Base-by-base conservation (phyloP, 1,284 basidiomycete genomes). In the Filobasidium uniguttulatum region DNA sequence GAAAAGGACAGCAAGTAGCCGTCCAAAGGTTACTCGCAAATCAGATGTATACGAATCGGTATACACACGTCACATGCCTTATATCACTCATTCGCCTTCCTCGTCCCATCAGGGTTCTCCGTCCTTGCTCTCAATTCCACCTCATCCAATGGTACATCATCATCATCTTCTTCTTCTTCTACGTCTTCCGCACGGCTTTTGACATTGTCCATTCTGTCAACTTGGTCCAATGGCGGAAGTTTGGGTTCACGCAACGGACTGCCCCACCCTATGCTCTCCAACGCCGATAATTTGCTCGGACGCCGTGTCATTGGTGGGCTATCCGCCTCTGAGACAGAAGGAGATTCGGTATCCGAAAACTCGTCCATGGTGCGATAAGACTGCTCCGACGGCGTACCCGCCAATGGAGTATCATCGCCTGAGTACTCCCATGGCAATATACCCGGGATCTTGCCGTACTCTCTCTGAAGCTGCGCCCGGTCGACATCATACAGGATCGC, bases 381-480 rank as follows among this genome's bases (percentile, higher is more conserved):
- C 14, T 37, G 47, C 17, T 37, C 43, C 4, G 30, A 22, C 28
- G 37, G 26, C 3, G 29, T 25, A 17, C 43, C 37, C 14, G 37
- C 14, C 12, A 40, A 14, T 19, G 22, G 25, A 12, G 22, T 22
- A 3, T 44, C 48, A 19, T 49, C 48, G 17, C 9, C 31, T 12
- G 29, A 43, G 26, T 20, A 28, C 40, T 47, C 50, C 50, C 50
- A 52, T n/a, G 51, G 51, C 43, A 49, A 44, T 34, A 50, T 46
- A n/a, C 25, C 37, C 6, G 53, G 53, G 14, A 55, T 34, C 2
- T 28, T 28, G 1, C 49, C 53, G n/a, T 49, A 45, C 5, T 17
- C 22, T 20, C 30, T 25, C 33, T 47, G 47, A 17, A 55, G 41
- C 31, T 55, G 53, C 2, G 33, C 38, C 15, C 48, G 33, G 43